Conservation (phyloP, 768 basidiomycete species). For the Crucibulum laeve region DNA sequence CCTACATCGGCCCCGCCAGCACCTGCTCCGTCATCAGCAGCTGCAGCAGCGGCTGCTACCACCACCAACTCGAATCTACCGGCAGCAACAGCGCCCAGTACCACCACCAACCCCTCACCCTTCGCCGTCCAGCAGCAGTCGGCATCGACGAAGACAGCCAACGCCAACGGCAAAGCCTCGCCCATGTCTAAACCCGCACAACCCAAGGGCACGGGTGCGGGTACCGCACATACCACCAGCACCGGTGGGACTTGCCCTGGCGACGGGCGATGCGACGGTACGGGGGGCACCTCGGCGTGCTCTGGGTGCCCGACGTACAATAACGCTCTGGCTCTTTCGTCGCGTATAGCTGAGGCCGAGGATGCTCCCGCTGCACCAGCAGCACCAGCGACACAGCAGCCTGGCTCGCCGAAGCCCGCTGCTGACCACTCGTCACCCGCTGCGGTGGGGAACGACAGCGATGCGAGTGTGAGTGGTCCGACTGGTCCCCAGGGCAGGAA, state of each 20-base stretch:
- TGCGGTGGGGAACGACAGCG: slow-evolving; percentile 23
- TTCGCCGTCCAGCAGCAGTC: slow-evolving; percentile 2
- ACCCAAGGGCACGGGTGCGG: slow-evolving; percentile 7
- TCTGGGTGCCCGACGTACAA: slow-evolving; percentile 97
- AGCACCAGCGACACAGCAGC: not conserved
- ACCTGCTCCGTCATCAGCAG: slow-evolving; percentile 22
- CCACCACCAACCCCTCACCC: slow-evolving; percentile 9
- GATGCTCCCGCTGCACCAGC: slow-evolving; percentile 6
- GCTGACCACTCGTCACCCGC: slow-evolving; percentile 9
- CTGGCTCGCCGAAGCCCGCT: not conserved
- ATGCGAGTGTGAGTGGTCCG: slow-evolving; percentile 20
- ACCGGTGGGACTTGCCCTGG: slow-evolving; percentile 89
- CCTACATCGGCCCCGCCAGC: slow-evolving; percentile 21
- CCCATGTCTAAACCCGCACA: slow-evolving; percentile 9
- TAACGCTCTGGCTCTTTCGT: slow-evolving; percentile 59
- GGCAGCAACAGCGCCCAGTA: too few species aligned
- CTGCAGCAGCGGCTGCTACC: slow-evolving; percentile 7
- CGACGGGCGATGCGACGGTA: slow-evolving; percentile 96
- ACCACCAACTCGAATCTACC: too few species aligned
- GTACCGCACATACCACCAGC: slow-evolving; percentile 8
- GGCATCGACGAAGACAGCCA: not conserved
- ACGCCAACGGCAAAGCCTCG: not conserved
- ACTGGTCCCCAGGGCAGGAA: slow-evolving; percentile 25
- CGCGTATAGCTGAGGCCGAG: slow-evolving; percentile 26
- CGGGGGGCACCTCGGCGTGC: slow-evolving; percentile 90